phyloP scores from a whole-genome alignment of 495 filamentous ascomycete species.

The Penicillium canescens region DNA sequence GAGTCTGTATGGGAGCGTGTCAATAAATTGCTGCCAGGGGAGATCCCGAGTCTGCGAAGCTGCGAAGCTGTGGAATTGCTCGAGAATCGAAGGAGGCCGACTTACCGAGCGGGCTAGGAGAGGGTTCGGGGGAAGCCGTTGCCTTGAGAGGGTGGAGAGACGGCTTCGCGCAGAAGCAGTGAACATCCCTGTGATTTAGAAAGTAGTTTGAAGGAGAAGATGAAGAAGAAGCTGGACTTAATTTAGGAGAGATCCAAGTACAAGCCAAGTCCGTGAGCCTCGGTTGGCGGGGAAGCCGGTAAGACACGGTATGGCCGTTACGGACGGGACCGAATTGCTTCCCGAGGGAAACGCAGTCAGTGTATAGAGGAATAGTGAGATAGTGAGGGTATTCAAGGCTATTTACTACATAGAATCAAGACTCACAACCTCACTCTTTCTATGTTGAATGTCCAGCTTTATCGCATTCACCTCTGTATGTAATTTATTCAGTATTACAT shows the following conservation, averaged over 20 bases:
- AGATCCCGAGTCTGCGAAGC: neutral
- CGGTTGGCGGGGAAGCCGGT: slow-evolving; percentile 10
- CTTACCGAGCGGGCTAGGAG: slow-evolving; percentile 44
- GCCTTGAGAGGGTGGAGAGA: slow-evolving; percentile 44
- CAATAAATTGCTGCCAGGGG: slow-evolving; percentile 4
- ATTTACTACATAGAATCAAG: no score
- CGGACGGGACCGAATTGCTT: slow-evolving; percentile 12
- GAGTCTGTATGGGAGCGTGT: slow-evolving; percentile 25
- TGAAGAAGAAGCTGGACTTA: slow-evolving; percentile 7
- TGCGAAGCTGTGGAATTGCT: neutral
- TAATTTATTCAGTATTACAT: neutral
- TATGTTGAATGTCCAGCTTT: no score
- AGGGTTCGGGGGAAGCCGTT: slow-evolving; percentile 41
- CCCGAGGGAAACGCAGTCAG: slow-evolving; percentile 11
- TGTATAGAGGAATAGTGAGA: no score
- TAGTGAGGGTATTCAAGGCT: no score
- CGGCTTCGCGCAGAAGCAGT: slow-evolving; percentile 49
- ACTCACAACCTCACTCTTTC: no score
- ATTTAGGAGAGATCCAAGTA: slow-evolving; percentile 10
- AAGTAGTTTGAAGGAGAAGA: slow-evolving; percentile 14
- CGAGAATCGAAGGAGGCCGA: slow-evolving; percentile 11
- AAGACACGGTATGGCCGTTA: slow-evolving; percentile 6
- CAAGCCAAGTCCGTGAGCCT: neutral
- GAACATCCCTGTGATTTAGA: slow-evolving; percentile 42
- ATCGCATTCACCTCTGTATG: no score